Conservation (phyloP, 495 filamentous ascomycete species). For the Pyronema domesticum region DNA sequence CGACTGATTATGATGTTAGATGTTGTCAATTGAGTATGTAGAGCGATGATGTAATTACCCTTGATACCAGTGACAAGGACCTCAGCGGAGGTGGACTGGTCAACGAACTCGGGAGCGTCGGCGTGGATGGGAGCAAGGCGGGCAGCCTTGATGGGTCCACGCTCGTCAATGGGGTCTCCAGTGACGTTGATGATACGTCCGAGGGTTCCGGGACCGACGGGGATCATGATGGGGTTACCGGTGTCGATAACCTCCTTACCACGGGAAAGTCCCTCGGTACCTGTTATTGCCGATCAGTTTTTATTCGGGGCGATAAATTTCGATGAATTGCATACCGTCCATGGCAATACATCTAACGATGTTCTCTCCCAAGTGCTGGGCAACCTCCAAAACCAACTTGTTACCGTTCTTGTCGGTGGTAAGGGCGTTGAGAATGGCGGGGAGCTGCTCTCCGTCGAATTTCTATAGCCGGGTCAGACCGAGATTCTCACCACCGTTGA, state of each 20-base stretch:
- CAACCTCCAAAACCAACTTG: constrained; percentile 91
- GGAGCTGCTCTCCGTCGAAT: constrained; percentile 88
- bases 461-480: constrained; percentile 40
- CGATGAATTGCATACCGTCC: constrained; percentile 63
- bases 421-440: constrained; percentile 94
- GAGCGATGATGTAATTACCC: constrained; percentile 22
- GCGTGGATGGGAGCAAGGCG: constrained; percentile 83
- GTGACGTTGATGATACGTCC: constrained; percentile 99
- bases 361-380: constrained; percentile 99
- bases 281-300: constrained; percentile 28
- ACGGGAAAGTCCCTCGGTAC: constrained; percentile 97
- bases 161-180: constrained; percentile 99
- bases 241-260: constrained; percentile 71
- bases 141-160: constrained; percentile 85
- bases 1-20: constrained; percentile 35
- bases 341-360: constrained; percentile 99
- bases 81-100: constrained; percentile 90
- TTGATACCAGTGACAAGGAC: constrained; percentile 99
- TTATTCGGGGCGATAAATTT: background rate
- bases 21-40: background rate
- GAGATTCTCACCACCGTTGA: constrained; percentile 1
- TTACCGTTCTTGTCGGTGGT: constrained; percentile 77
- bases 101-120: constrained; percentile 74
- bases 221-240: constrained; percentile 88
- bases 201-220: constrained; percentile 84